These are phyloP conservation scores for Aspergillus uvarum DNA, from an alignment of 2,329 filamentous ascomycete genomes.

Conservation along the genomic window DNA sequence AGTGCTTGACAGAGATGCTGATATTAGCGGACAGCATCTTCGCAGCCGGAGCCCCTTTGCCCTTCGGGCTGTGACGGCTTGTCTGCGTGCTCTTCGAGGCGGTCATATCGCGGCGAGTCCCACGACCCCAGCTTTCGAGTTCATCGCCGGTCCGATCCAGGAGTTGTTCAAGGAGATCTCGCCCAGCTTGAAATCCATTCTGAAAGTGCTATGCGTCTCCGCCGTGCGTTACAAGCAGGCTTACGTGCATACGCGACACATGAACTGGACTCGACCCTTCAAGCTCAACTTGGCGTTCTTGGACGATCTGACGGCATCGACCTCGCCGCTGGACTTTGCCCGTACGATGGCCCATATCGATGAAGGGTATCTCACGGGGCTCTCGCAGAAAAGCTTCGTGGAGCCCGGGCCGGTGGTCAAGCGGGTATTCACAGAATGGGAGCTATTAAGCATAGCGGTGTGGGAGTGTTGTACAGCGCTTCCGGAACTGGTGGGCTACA, in stretches of 20 bases:
- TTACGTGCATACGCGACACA: constrained; percentile 35
- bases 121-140: constrained; percentile 30
- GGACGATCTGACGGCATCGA: constrained; percentile 35
- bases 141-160: constrained; percentile 42
- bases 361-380: constrained; percentile 29
- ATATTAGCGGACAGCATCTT: constrained; percentile 31
- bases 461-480: constrained; percentile 42
- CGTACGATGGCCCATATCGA: constrained; percentile 32
- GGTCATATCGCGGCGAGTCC: constrained; percentile 13
- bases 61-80: constrained; percentile 34
- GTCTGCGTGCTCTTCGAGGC: constrained; percentile 27
- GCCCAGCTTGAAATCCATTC: constrained; percentile 31
- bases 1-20: not conserved
- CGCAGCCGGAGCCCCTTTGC: constrained; percentile 40
- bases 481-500: constrained; percentile 31
- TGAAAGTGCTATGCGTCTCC: constrained; percentile 40
- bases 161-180: constrained; percentile 34
- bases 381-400: constrained; percentile 28
- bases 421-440: constrained; percentile 32
- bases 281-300: constrained; percentile 33
- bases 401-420: constrained; percentile 23
- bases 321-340: constrained; percentile 34
- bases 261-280: constrained; percentile 38
- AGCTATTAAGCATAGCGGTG: constrained; percentile 30
- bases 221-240: constrained; percentile 35